These are phyloP conservation scores for Diospyros lotus DNA, from an alignment of 148 eudicot genomes.

Conservation along the genomic window DNA sequence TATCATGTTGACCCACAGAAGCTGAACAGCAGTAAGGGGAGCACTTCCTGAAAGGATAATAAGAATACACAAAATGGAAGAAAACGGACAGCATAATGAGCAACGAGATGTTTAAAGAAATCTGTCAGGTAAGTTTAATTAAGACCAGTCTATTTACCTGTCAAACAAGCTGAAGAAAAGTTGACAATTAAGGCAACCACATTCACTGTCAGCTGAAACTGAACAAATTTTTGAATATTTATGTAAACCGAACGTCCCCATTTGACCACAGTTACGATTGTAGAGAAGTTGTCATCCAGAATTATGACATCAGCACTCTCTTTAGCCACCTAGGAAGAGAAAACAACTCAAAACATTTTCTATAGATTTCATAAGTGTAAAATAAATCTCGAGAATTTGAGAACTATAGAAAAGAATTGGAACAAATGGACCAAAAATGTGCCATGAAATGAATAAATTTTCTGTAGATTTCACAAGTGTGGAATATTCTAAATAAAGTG, in stretches of 20 bases:
- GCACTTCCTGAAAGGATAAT: constrained; percentile 35
- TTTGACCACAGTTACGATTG: constrained; percentile 32
- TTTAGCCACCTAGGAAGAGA: constrained; percentile 25
- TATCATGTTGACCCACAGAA: constrained; percentile 62
- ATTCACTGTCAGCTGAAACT: constrained; percentile 42
- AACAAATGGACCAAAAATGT: too few species aligned
- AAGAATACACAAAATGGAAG: too few species aligned
- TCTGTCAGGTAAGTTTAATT: too few species aligned
- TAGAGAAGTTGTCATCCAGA: constrained; percentile 35
- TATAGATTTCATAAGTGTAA: too few species aligned
- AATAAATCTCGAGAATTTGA: too few species aligned
- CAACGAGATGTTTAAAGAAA: too few species aligned
- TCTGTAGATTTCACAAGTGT: too few species aligned
- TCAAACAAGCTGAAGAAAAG: constrained; percentile 27
- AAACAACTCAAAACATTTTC: too few species aligned
- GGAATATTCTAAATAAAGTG: too few species aligned
- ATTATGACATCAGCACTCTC: constrained; percentile 38
- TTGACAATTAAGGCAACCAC: constrained; percentile 33
- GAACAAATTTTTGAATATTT: constrained; percentile 42
- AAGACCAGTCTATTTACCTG: constrained; percentile 14
- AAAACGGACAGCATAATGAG: not conserved
- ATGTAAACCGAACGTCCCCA: constrained; percentile 41
- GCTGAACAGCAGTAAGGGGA: constrained; percentile 59
- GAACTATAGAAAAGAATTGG: too few species aligned
- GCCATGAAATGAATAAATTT: too few species aligned